Evolutionary conservation across 306 rosid species (phyloP), one percentile per base, ranked within the genome.

Genomic region (Sophora flavescens): DNA sequence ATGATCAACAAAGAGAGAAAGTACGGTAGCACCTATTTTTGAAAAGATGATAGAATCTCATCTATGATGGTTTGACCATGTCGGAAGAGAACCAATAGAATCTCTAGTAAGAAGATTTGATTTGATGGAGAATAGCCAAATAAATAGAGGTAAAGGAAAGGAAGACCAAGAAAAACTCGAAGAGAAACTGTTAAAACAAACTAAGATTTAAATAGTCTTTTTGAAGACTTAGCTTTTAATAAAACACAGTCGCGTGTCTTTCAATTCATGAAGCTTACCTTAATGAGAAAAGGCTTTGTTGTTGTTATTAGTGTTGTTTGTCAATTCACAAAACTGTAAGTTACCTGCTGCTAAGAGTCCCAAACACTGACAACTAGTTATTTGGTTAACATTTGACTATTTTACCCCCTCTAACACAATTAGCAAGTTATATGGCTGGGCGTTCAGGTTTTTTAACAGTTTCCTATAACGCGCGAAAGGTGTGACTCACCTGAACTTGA

Each of bases 401-500:
- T 17, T 50, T 52, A 39, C 45, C 74, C 4, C 48, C 62, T 66
- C 16, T n/a, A 59, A 54, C 14, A 28, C 10, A n/a, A 11, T 66
- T 38, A 41, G 45, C 74, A 41, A 53, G 57, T 26, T 67, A 56
- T 13, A 57, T 57, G 48, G 75, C 74, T 47, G 41, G 41, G 32
- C 6, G 32, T 63, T 30, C 32, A 11, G 28, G 9, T 13, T 59
- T 9, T 68, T 68, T 18, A 33, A 33, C 52, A 56, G 50, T 30
- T 67, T 42, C 11, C 33, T 10, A 45, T 59, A 73, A 30, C 9
- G 33, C 6, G 32, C 32, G 1, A n/a, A 28, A n/a, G 78, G 68
- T 15, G 12, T 48, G 53, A 13, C 53, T 48, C 17, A 4, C 53
- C 17, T 48, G 53, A 48, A 48, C 53, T 12, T 11, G 51, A 48